Conservation (phyloP, 2,329 filamentous ascomycete species). For the Trichoderma hamatum region DNA sequence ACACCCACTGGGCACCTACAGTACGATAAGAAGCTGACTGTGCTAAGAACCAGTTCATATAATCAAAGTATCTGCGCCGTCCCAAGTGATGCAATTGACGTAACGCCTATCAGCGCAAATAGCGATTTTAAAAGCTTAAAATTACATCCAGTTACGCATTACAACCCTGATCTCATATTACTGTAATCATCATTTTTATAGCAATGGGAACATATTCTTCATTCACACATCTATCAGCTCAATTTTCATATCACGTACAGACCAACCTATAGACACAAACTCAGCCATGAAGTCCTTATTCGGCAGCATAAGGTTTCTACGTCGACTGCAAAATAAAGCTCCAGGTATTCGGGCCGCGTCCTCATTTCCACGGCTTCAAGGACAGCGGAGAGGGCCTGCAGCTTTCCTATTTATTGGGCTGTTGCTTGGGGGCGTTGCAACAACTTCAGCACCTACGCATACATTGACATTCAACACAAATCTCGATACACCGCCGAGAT, state of each 20-base stretch:
- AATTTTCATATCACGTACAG: background rate
- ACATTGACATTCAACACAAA: background rate
- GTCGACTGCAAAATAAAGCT: background rate
- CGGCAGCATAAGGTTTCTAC: background rate
- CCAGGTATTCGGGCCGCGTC: background rate
- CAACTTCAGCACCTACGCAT: background rate
- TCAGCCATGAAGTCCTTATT: background rate
- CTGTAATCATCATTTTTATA: background rate
- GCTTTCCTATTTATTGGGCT: constrained; percentile 10
- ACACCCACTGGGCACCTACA: too few relatives aligned
- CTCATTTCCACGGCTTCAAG: background rate
- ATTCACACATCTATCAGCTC: background rate
- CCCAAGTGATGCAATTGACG: background rate
- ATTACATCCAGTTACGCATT: background rate
- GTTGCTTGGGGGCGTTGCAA: constrained; percentile 15
- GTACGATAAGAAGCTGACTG: background rate
- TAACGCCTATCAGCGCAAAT: background rate
- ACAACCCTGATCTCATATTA: background rate
- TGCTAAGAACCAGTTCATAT: background rate
- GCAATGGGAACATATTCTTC: background rate
- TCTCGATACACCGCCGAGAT: constrained; percentile 22
- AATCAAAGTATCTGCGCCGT: too few relatives aligned
- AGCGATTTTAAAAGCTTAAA: background rate
- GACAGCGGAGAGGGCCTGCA: background rate
- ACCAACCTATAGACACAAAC: background rate